Evolutionary conservation across 768 basidiomycete genomes (phyloP), one percentile per base, ranked within the genome.

Genomic region (Macrolepiota albuminosa): DNA sequence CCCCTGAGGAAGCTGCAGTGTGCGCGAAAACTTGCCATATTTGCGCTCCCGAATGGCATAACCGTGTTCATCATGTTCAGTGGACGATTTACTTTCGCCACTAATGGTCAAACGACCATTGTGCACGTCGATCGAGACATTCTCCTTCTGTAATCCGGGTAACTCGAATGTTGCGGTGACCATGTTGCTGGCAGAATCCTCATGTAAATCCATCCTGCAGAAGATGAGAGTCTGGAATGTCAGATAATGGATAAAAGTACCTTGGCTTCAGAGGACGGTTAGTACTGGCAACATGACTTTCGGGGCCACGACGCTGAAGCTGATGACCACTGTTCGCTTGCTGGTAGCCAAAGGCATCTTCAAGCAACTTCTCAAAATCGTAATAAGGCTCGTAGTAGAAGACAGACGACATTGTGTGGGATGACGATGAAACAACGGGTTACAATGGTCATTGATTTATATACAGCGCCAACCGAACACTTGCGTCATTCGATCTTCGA

Each of bases 141-240:
- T 73, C 46, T 81, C 76, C 56, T 81, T 79, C 56, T 74, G 79
- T 55, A 84, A 66, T 9, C 84, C 83, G 5, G 84, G 84, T 1
- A 84, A 69, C 64, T 85, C 85, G 58, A 86, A 82, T 6, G 77
- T 76, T 10, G 81, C 82, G 2, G 78, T 81, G 31, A 84, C 76
- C 21, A 64, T 59, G 61, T 78, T 77, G n/a, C 66, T 64, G 1
- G 75, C 72, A 16, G 72, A 62, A 54, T 77, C 72, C 65, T 83
- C 81, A 54, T 78, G 72, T 2, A 85, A 56, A 62, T 85, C 77
- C 73, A 84, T 78, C 61, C 84, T 74, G 29, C n/a, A 18, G 11
- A 37, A 16, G 24, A 18, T 47, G 9, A 29, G 51, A 21, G 40
- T 42, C 14, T 24, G 43, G 8, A 43, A 5, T 1, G 18, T 3